Percentiles rank a stretch among this genome's conserved stretches.
Conservation (phyloP, 2,329 filamentous ascomycete species). For the Calcarisporium arbuscula region DNA sequence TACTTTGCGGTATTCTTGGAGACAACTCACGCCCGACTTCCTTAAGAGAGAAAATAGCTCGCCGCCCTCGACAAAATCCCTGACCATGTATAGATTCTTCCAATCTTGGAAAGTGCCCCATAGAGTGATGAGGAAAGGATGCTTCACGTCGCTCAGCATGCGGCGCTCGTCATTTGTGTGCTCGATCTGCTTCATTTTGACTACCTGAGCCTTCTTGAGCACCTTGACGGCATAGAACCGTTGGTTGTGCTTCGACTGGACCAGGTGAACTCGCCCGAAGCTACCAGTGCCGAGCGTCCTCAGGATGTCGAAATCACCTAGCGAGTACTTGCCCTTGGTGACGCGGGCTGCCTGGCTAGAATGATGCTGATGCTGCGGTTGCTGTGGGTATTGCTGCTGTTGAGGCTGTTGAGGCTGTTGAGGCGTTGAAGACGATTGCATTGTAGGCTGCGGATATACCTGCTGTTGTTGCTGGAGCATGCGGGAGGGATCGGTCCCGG, state of each 20-base stretch:
- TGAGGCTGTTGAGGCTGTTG: constrained; percentile 18
- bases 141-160: constrained; percentile 95
- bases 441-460: constrained; percentile 9
- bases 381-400: constrained; percentile 20
- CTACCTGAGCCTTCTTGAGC: constrained; percentile 94
- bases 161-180: constrained; percentile 96
- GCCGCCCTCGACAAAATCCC: constrained; percentile 99
- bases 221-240: constrained; percentile 98
- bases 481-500: constrained; percentile 27
- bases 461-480: constrained; percentile 28
- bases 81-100: constrained; percentile 98
- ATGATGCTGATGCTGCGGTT: constrained; percentile 25
- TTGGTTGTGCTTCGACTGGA: constrained; percentile 97
- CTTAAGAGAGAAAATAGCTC: constrained; percentile 92
- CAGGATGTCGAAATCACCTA: constrained; percentile 83
- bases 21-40: constrained; percentile 73
- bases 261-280: constrained; percentile 92
- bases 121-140: constrained; percentile 93
- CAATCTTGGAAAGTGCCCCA: constrained; percentile 98
- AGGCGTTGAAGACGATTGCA: constrained; percentile 14
- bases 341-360: constrained; percentile 42
- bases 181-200: constrained; percentile 99
- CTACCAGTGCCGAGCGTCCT: constrained; percentile 93
- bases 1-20: background rate
- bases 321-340: constrained; percentile 95